Conservation (phyloP, 2,329 filamentous ascomycete genomes). For the Aspergillus neoniger region DNA sequence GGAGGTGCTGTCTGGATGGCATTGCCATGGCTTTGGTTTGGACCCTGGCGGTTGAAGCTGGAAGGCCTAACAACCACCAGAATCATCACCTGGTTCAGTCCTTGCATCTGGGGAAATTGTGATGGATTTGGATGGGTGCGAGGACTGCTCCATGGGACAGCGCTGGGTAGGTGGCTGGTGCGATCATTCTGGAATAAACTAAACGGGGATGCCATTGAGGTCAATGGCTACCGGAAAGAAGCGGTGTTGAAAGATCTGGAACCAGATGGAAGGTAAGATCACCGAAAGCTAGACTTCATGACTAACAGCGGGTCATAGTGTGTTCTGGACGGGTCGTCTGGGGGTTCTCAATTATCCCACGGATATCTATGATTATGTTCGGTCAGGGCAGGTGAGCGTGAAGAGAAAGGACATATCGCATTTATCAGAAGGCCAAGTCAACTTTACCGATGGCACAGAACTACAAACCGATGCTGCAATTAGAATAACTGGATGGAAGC, state of each 20-base stretch:
- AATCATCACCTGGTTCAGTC: slow-evolving; percentile 6
- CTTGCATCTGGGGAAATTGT: slow-evolving; percentile 5
- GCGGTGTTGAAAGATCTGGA: slow-evolving; percentile 1
- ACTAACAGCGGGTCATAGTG: background rate
- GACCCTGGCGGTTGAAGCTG: background rate
- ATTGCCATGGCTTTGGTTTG: background rate
- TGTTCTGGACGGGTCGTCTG: slow-evolving; percentile 13
- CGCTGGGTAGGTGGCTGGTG: slow-evolving; percentile 5
- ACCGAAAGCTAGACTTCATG: too few species aligned
- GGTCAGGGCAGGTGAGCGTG: slow-evolving; percentile 9
- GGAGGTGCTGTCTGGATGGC: slow-evolving; percentile 4
- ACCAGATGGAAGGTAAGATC: slow-evolving; percentile 4
- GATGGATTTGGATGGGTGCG: slow-evolving; percentile 2
- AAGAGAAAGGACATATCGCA: slow-evolving; percentile 9
- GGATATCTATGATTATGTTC: slow-evolving; percentile 12
- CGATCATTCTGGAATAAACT: slow-evolving; percentile 6
- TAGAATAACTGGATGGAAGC: slow-evolving; percentile 10
- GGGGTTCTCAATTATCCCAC: slow-evolving; percentile 11
- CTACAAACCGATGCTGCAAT: slow-evolving; percentile 11
- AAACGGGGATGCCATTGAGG: slow-evolving; percentile 1
- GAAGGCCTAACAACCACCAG: slow-evolving; percentile 1
- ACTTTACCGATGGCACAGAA: background rate
- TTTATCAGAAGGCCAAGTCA: slow-evolving; percentile 6
- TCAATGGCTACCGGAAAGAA: slow-evolving; percentile 8
- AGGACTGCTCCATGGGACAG: background rate